Evolutionary conservation across 2,329 filamentous ascomycete genomes (phyloP).

Genomic region (Grosmannia penicillata): DNA sequence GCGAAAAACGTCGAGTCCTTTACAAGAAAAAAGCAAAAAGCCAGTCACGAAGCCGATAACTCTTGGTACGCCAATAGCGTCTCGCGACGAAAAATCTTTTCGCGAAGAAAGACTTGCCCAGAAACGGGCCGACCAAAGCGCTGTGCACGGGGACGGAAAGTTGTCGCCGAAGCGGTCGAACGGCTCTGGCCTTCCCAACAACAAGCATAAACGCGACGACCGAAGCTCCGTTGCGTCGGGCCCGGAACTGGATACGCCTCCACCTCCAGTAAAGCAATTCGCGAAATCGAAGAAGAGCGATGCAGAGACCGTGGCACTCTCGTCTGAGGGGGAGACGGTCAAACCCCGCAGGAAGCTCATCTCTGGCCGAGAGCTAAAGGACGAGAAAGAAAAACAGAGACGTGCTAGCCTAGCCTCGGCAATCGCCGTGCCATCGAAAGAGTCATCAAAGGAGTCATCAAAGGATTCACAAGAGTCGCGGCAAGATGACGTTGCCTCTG

Average conservation of each 20-base stretch:
- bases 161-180: constrained; percentile 34
- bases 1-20: constrained; percentile 33
- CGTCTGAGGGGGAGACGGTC: constrained; percentile 40
- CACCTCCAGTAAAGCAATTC: constrained; percentile 29
- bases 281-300: constrained; percentile 38
- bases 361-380: constrained; percentile 46
- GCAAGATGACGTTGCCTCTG: constrained; percentile 28
- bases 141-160: constrained; percentile 30
- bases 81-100: constrained; percentile 36
- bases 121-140: constrained; percentile 20
- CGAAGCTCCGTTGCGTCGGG: constrained; percentile 28
- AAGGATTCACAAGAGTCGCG: constrained; percentile 32
- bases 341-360: constrained; percentile 50
- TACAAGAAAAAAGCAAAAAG: constrained; percentile 30
- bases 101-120: constrained; percentile 27
- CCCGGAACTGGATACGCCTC: constrained; percentile 39
- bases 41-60: constrained; percentile 12
- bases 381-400: constrained; percentile 36
- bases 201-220: constrained; percentile 16
- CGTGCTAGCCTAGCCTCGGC: constrained; percentile 40
- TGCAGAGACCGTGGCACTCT: constrained; percentile 34
- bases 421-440: constrained; percentile 31
- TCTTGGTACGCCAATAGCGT: constrained; percentile 21
- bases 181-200: constrained; percentile 7
- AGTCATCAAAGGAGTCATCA: constrained; percentile 39